Base-by-base conservation (phyloP, 2,329 filamentous ascomycete genomes). In the Exophiala sideris region DNA sequence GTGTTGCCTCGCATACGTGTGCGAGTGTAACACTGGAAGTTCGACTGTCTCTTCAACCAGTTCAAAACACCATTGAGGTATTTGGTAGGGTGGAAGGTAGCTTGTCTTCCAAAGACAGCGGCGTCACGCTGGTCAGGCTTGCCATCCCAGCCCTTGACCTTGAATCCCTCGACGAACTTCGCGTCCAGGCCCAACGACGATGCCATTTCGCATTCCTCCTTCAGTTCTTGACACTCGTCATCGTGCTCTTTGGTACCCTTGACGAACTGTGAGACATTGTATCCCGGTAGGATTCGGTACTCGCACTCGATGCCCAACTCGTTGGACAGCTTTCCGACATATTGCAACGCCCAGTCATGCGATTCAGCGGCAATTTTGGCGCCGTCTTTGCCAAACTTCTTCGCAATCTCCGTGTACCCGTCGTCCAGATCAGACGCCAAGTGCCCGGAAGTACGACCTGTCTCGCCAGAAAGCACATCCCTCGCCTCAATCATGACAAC, bases 51-150 rank as follows among this genome's bases (percentile, higher is more conserved):
- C 29, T 72, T 68, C 14, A 83, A 71, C 71, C 77, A 82, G 6
- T 72, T 68, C 3, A 84, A 69, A 1, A 83, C 64, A 5, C 79
- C 79, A 35, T 74, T 67, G 1, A 82, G 66, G 59, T 83, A 83
- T 59, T 76, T 76, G 2, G 80, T 83, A 0, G 80, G 79, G 51
- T 82, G 80, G 63, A 83, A 83, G 0, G 78, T 75, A 0, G 78
- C 79, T 60, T 83, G 79, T 12, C 71, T 66, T 2, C 63, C 51
- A 48, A 74, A 76, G 3, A 83, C 64, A 3, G 73, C 71, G 2
- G 75, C 79, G 50, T 75, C 79, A 33, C 78, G 74, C 60, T 81
- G 79, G 48, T 82, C 76, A 0, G 73, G 64, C 5, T 67, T 68
- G 33, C 78, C 77, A 10, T 74, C 70, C 80, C 79, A 82, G 11